phyloP scores from a whole-genome alignment of 805 yeast genomes.

The Candida ulmi region DNA sequence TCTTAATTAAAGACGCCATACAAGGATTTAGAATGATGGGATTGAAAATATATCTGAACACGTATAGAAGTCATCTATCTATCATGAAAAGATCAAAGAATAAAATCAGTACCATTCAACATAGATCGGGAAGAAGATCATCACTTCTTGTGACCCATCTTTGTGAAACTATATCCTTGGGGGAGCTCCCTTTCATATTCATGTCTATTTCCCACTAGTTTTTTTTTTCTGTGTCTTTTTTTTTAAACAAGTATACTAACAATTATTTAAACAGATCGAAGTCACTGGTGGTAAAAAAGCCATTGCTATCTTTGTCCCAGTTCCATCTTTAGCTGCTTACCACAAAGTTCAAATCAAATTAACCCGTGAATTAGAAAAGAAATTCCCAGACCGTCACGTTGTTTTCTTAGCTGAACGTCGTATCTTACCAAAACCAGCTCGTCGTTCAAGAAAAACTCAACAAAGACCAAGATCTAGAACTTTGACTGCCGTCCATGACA shows the following conservation, averaged over 20 bases:
- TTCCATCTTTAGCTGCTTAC: constrained; percentile 86
- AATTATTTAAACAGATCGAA: constrained; percentile 51
- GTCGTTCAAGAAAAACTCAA: constrained; percentile 89
- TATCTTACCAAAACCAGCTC: constrained; percentile 98
- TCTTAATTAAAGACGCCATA: neutral
- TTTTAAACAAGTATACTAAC: constrained; percentile 17
- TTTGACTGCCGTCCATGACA: constrained; percentile 97
- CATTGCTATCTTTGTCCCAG: constrained; percentile 96
- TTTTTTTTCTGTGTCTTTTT: neutral
- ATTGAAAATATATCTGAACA: neutral
- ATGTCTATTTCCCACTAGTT: neutral
- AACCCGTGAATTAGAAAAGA: constrained; percentile 99
- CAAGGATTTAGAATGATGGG: neutral
- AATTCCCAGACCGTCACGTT: constrained; percentile 99
- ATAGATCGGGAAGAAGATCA: too few relatives aligned
- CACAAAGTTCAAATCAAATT: constrained; percentile 96
- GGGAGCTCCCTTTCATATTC: too few relatives aligned
- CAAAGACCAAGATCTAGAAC: constrained; percentile 99
- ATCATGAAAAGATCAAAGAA: too few relatives aligned
- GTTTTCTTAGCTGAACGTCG: constrained; percentile 99
- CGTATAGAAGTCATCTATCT: too few relatives aligned
- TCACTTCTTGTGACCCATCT: too few relatives aligned
- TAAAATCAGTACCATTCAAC: too few relatives aligned
- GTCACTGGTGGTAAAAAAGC: constrained; percentile 99
- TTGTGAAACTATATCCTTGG: too few relatives aligned